Evolutionary conservation across 768 basidiomycete species (phyloP).

Genomic region (Rhodosporidiobolus sp.): DNA sequence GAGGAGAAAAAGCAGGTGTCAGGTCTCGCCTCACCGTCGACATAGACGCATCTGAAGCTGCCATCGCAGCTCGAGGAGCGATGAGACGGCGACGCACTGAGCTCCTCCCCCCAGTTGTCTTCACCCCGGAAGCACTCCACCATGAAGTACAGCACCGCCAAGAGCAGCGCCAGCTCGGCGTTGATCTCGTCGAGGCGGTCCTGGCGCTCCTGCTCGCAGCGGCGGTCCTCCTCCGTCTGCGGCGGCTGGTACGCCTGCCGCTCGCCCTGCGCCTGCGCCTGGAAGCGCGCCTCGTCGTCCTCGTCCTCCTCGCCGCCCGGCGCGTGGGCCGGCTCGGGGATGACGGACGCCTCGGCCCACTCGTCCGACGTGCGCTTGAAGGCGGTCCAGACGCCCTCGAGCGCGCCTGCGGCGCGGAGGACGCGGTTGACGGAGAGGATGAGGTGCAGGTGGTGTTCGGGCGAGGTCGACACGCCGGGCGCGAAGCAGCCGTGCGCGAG

Average conservation of each 20-base stretch:
- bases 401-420: constrained; percentile 75
- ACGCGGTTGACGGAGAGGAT: constrained; percentile 90
- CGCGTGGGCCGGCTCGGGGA: neutral
- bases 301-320: neutral
- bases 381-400: constrained; percentile 76
- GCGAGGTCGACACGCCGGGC: constrained; percentile 63
- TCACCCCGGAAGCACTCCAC: constrained; percentile 90
- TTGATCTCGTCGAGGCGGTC: constrained; percentile 85
- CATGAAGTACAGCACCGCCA: constrained; percentile 91
- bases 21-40: neutral
- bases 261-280: neutral
- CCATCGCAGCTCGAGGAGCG: constrained; percentile 10
- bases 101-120: constrained; percentile 90
- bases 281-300: neutral
- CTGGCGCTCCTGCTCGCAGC: constrained; percentile 56
- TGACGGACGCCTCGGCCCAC: constrained; percentile 34
- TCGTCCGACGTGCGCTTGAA: constrained; percentile 74
- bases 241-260: neutral
- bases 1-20: neutral
- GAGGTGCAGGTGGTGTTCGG: constrained; percentile 93
- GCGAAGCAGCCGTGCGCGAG: constrained; percentile 70
- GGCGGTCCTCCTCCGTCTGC: constrained; percentile 16
- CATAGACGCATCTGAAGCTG: too few relatives aligned
- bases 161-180: constrained; percentile 86
- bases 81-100: constrained; percentile 67